phyloP scores from a whole-genome alignment of 2,329 filamentous ascomycete genomes.

The Aspergillus sclerotialis region DNA sequence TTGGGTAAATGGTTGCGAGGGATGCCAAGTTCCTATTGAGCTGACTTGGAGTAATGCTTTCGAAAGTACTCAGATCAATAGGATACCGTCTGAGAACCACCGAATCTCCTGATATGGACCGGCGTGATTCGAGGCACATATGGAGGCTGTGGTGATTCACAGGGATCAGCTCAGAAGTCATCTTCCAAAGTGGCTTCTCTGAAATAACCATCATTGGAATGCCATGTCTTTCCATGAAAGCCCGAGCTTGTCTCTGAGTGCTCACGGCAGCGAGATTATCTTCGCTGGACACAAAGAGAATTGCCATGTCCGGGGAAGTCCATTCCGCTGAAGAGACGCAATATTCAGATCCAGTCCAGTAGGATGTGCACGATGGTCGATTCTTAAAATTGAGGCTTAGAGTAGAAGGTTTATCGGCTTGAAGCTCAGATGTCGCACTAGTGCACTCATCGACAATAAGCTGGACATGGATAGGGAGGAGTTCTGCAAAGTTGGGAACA shows the following conservation, averaged over 20 bases:
- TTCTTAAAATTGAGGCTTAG: constrained; percentile 35
- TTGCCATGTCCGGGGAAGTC: constrained; percentile 40
- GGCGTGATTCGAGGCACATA: constrained; percentile 36
- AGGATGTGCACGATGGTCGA: constrained; percentile 29
- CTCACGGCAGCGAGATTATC: constrained; percentile 22
- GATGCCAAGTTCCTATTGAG: constrained; percentile 42
- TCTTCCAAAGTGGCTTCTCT: constrained; percentile 36
- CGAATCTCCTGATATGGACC: constrained; percentile 25
- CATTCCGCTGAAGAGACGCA: constrained; percentile 33
- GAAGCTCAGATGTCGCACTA: constrained; percentile 22
- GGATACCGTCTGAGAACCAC: constrained; percentile 33
- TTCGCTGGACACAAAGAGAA: constrained; percentile 35
- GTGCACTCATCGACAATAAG: constrained; percentile 43
- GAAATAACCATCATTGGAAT: constrained; percentile 40
- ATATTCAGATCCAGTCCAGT: constrained; percentile 31
- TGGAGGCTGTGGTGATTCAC: constrained; percentile 37
- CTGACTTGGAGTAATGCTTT: constrained; percentile 40
- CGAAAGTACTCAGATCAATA: constrained; percentile 41
- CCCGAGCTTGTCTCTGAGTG: constrained; percentile 27
- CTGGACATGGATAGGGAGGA: constrained; percentile 41
- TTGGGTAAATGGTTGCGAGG: constrained; percentile 27
- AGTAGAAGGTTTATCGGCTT: constrained; percentile 19
- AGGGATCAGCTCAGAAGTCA: constrained; percentile 24
- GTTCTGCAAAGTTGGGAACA: constrained; percentile 41
- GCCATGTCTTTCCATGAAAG: constrained; percentile 37